Evolutionary conservation across 192 early-diverging fungal genomes (phyloP).

Genomic region (Dissophora globulifera): DNA sequence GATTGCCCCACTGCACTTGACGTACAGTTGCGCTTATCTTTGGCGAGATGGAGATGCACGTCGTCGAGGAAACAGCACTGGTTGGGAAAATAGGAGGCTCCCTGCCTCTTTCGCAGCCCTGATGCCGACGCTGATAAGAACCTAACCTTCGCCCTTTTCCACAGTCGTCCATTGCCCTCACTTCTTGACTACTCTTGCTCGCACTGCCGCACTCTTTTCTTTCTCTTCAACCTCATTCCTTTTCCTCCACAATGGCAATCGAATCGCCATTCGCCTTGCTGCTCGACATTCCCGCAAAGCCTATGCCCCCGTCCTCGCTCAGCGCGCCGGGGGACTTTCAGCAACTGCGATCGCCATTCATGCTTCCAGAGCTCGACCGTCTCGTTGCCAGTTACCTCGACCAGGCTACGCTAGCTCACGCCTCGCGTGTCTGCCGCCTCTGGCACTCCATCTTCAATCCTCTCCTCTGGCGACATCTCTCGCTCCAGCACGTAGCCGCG

Average conservation of each 20-base stretch:
- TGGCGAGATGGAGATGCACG: too few relatives aligned
- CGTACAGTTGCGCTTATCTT: too few relatives aligned
- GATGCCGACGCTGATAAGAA: too few relatives aligned
- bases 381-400: conserved; percentile 48
- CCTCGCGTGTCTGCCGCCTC: conserved; percentile 37
- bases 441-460: conserved; percentile 49
- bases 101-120: too few relatives aligned
- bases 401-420: conserved; percentile 21
- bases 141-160: too few relatives aligned
- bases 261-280: conserved; percentile 8
- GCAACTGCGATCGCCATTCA: conserved; percentile 16
- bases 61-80: too few relatives aligned
- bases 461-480: conserved; percentile 33
- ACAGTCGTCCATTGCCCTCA: too few relatives aligned
- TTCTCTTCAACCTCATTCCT: not conserved
- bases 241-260: not conserved
- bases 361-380: conserved; percentile 46
- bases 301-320: too few relatives aligned
- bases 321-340: not conserved
- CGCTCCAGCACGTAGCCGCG: conserved; percentile 26
- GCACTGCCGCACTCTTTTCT: not conserved
- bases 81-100: too few relatives aligned
- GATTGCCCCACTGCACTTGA: too few relatives aligned
- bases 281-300: not conserved
- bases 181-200: too few relatives aligned